These are phyloP conservation scores for Aciculoconidium aculeatum DNA, from an alignment of 805 yeast genomes.

Conservation along the genomic window DNA sequence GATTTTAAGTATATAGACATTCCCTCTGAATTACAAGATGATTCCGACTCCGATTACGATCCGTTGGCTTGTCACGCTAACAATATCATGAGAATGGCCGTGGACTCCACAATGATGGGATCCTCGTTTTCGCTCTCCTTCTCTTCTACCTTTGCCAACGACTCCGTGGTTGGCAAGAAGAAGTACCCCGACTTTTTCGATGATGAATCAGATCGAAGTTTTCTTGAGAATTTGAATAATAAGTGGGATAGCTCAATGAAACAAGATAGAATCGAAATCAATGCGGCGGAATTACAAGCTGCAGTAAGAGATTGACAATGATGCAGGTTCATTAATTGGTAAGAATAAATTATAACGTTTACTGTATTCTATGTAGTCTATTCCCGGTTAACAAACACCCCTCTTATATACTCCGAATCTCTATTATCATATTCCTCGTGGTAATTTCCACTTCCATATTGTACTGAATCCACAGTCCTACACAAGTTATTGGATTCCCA, in stretches of 20 bases:
- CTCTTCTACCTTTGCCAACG: conserved; percentile 31
- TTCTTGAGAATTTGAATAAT: conserved; percentile 13
- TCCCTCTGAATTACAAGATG: no score
- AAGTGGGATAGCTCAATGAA: conserved; percentile 11
- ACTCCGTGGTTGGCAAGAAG: conserved; percentile 19
- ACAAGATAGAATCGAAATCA: conserved; percentile 25
- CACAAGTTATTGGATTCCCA: conserved; percentile 11
- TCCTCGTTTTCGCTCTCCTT: conserved; percentile 34
- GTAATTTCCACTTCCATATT: conserved; percentile 14
- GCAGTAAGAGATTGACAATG: conserved; percentile 17
- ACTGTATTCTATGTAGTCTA: neutral
- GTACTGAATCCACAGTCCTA: conserved; percentile 2
- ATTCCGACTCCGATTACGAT: conserved; percentile 26
- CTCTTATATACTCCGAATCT: conserved; percentile 19
- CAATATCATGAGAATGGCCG: conserved; percentile 41
- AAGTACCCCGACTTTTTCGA: conserved; percentile 12
- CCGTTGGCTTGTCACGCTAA: conserved; percentile 43
- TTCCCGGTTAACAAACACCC: neutral
- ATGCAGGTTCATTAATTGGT: neutral
- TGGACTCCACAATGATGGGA: conserved; percentile 41
- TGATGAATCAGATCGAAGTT: conserved; percentile 16
- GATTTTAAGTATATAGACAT: no score
- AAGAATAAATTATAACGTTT: neutral
- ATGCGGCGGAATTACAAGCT: conserved; percentile 31
- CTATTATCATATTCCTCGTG: conserved; percentile 16